Base-by-base conservation (phyloP, 225 moss, liverwort and hornwort species). In the Anthoceros angustus region DNA sequence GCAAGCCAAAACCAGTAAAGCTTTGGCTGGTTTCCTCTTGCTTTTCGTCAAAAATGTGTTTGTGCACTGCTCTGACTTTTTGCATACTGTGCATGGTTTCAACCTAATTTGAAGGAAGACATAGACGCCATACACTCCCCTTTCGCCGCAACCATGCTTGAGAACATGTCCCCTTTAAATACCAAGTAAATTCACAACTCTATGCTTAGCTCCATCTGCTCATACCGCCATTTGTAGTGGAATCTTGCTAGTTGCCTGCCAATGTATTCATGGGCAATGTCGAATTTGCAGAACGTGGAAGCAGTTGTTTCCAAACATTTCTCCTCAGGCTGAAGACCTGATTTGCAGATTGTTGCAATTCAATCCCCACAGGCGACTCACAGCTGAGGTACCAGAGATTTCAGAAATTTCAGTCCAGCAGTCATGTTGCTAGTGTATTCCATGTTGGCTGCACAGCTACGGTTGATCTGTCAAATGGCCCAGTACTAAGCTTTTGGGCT, bases 141-240 rank as follows among this genome's bases (percentile, higher is more conserved):
- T 43, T 95, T 86, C 74, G 90, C 88, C 63, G 86, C 80, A 71
- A 95, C 85, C 39, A 95, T 95, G 94, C 55, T 95, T 67, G 79
- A 82, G 55, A 91, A 67, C 64, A 88, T 95, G 80, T 76, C 88
- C 5, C 83, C 90, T 12, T 55, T 55, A 55, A 77, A 71, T 43
- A 68, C 72, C 65, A 86, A 86, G 93, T 90, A 70, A 55, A 2
- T 64, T 64, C 62, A 24, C 23, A 16, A 25, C 39, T 10, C 32
- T 0, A 64, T 8, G 0, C 16, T 41, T 25, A 3, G n/a, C 16
- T 39, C 16, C 16, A 7, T 15, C 6, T 7, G 7, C 10, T 25
- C 23, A 64, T 8, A 7, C 15, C 15, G 16, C 32, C 15, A 2
- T 23, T 39, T 64, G 15, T 32, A 3, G 0, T 61, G 38, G 38